Evolutionary conservation across 2,329 filamentous ascomycete species (phyloP).

Genomic region (Diaporthe citrichinensis): DNA sequence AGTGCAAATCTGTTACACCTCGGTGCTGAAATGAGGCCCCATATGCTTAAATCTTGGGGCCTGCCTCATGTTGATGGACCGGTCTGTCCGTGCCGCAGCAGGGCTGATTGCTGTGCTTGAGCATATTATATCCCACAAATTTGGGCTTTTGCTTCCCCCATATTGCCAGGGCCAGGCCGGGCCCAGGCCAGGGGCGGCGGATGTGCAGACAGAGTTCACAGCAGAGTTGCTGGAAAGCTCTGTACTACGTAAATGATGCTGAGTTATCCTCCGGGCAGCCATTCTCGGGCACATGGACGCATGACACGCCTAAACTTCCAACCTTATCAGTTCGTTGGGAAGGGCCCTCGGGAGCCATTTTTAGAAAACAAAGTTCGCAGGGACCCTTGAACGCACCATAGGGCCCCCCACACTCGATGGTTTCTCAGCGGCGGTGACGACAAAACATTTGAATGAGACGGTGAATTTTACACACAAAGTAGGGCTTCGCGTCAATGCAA

Average conservation of each 20-base stretch:
- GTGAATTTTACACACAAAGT: neutral
- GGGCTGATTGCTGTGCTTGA: slow-evolving; percentile 11
- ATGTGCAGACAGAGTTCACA: neutral
- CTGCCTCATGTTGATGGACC: slow-evolving; percentile 20
- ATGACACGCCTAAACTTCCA: slow-evolving; percentile 25
- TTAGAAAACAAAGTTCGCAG: slow-evolving; percentile 25
- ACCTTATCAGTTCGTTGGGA: slow-evolving; percentile 33
- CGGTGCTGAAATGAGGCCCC: slow-evolving; percentile 22
- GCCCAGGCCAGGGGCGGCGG: neutral
- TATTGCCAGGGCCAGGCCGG: neutral
- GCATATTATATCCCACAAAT: neutral
- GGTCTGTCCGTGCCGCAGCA: slow-evolving; percentile 1
- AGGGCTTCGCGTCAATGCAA: slow-evolving; percentile 3
- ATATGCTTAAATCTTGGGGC: slow-evolving; percentile 11
- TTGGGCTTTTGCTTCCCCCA: neutral
- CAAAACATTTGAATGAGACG: slow-evolving; percentile 21
- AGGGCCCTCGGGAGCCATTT: slow-evolving; percentile 26
- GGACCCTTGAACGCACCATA: neutral
- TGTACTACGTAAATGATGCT: neutral
- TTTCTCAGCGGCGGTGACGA: neutral
- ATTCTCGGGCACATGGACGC: slow-evolving; percentile 24
- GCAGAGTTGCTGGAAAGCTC: slow-evolving; percentile 22
- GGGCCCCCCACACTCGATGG: neutral
- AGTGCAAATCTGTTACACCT: slow-evolving; percentile 13
- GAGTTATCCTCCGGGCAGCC: slow-evolving; percentile 25